Conservation (phyloP, 805 yeast genomes). For the Cyberlindnera amylophila region DNA sequence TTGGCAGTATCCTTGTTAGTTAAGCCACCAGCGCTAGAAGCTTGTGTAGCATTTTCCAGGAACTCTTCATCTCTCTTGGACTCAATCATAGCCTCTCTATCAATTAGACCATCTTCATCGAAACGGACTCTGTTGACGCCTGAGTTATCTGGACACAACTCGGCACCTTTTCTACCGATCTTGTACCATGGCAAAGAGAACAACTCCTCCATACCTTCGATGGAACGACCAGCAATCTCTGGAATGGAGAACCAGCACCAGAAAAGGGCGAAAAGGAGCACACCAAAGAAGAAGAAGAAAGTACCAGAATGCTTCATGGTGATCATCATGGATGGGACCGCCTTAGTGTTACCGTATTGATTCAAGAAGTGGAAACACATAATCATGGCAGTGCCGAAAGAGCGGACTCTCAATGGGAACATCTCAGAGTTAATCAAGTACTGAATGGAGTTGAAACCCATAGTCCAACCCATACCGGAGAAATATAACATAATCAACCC, state of each 20-base stretch:
- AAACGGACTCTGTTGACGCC: conserved; percentile 27
- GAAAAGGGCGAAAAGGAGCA: conserved; percentile 36
- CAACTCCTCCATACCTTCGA: conserved; percentile 35
- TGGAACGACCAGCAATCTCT: conserved; percentile 35
- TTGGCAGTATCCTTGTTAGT: conserved; percentile 6
- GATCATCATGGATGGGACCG: conserved; percentile 48
- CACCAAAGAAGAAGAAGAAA: conserved; percentile 45
- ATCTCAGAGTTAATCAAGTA: conserved; percentile 53
- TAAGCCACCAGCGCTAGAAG: conserved; percentile 5
- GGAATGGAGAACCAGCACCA: conserved; percentile 34
- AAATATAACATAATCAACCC: conserved; percentile 49
- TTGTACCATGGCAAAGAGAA: conserved; percentile 50
- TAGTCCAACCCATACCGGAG: conserved; percentile 54
- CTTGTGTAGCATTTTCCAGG: conserved; percentile 13
- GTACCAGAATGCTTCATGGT: conserved; percentile 45
- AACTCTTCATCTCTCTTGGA: conserved; percentile 12
- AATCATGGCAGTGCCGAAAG: conserved; percentile 44
- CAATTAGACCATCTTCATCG: conserved; percentile 10
- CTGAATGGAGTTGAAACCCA: conserved; percentile 56
- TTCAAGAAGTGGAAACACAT: conserved; percentile 54
- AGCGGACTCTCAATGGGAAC: conserved; percentile 46
- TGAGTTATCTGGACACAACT: conserved; percentile 48
- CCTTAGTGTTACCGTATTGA: conserved; percentile 54
- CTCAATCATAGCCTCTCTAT: conserved; percentile 5
- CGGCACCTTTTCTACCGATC: conserved; percentile 50